Evolutionary conservation across 1,284 basidiomycete species (phyloP), one percentile per base, ranked within the genome.

Genomic region (Baeospora myosura): DNA sequence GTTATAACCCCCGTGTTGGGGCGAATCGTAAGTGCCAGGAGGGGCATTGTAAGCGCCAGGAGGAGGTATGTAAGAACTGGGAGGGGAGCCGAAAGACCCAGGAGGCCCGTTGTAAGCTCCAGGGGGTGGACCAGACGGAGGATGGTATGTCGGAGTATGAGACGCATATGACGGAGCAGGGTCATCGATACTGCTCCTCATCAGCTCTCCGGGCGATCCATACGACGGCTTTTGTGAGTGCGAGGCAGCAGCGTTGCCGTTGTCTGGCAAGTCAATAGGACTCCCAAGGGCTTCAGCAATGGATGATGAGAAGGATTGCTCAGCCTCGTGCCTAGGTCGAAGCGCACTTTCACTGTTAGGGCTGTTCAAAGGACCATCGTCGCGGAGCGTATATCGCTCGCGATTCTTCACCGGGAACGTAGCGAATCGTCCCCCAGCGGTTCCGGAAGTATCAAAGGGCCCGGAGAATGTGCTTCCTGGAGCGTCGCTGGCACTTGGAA

Each of bases 341-440:
- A 59, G 49, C 2, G 53, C 48, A 42, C 53, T 55, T 8, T 33
- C 38, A 44, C 5, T 16, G 21, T 17, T 29, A 4, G 50, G 49
- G 25, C 23, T 32, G 25, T 3, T 20, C 38, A 22, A 11, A 31
- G 30, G 21, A 18, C 24, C 37, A 21, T 45, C 49, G 38, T 47
- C 52, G 18, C 42, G 40, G 17, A 46, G 31, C 20, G 50, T 46
- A 28, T 46, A 49, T 7, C 48, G 38, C 10, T 24, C 5, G 10
- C 18, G 23, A 7, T 21, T 24, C 43, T 59, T 65, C 12, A 71
- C 66, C 0, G 78, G 78, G 62, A 79, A 76, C 0, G 77, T 78
- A 23, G 76, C 73, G 49, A 79, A 80, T 4, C 71, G 61, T 3
- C 69, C 69, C 1, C 62, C 64, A 11, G 50, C 49, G 56, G 40